Evolutionary conservation across 805 yeast genomes (phyloP), one percentile per base, ranked within the genome.

Genomic region (Zygosaccharomyces siamensis): DNA sequence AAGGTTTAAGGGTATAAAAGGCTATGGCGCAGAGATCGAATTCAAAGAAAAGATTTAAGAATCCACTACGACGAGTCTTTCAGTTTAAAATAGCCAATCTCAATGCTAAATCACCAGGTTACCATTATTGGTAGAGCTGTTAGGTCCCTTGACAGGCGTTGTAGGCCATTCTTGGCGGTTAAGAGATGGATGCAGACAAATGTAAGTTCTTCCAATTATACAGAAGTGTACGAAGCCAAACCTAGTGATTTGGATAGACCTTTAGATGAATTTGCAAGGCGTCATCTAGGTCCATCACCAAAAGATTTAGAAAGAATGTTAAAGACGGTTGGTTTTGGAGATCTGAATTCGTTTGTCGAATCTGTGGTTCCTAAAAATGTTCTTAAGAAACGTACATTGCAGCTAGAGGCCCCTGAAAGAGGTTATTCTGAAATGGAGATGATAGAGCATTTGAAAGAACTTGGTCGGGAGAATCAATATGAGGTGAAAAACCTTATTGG

Each of bases 211-310:
- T 67, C 68, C 2, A 71, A 75, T 54, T 84, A 80, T 59, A 62
- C 63, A 2, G 56, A 67, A 28, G 68, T 83, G 6, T 80, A 75
- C 57, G 68, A 72, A 49, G 76, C 81, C 7, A 57, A 51, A 12
- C 30, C 46, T 3, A 43, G 40, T 8, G 50, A 53, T 27, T 40
- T 59, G 27, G 49, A 41, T 4, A 48, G 52, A 35, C 76, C 78
- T 3, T 73, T 87, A 49, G 99, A 93, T 64, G 83, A 93, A 1
- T 93, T 92, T 68, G 79, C 86, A 43, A 80, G 95, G 62, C 86
- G 98, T 60, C 99, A 93, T 68, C 73, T 92, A 50, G 99, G 99
- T 10, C 89, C 95, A 21, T 73, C 78, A 11, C 82, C 86, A 0
- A 60, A 55, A 0, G 81, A 88, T 54, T 86, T 85, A 16, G 61